A percentile compares a stretch with the other conserved stretches of the same genome.
Conservation (phyloP, 78 protist species). For the Pigoraptor vietnamica region DNA sequence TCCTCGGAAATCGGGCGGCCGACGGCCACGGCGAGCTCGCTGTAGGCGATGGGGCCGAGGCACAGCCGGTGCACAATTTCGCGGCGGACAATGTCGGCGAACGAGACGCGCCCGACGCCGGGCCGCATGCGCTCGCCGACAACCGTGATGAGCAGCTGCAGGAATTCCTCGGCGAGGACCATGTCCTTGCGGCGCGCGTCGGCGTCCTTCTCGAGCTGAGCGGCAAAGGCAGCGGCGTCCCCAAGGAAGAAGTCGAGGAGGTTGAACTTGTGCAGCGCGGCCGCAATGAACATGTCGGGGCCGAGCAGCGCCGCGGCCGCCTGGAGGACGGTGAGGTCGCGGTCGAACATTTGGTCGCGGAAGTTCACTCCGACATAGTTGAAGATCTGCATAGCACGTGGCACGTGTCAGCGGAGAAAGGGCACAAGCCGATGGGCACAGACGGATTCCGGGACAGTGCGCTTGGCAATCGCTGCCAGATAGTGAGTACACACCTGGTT, state of each 20-base stretch:
- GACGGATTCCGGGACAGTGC: no score
- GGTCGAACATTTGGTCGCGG: neutral
- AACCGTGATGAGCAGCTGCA: neutral
- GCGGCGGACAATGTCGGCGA: neutral
- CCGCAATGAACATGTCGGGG: neutral
- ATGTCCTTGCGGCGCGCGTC: neutral
- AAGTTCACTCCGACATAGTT: neutral
- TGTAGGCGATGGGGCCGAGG: neutral
- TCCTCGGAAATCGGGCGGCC: neutral
- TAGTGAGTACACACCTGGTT: neutral
- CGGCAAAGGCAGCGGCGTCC: neutral
- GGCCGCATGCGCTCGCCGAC: neutral
- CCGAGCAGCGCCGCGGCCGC: neutral
- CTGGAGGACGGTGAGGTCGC: neutral
- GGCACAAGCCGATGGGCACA: no score
- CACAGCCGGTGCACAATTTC: constrained; percentile 5
- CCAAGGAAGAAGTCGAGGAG: neutral
- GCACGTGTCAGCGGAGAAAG: no score
- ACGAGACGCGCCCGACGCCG: neutral
- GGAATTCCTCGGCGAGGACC: neutral
- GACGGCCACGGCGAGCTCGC: neutral
- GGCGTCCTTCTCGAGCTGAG: neutral
- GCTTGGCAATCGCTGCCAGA: no score
- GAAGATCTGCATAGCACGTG: neutral
- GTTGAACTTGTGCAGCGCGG: neutral